Conservation (phyloP, 1,139 yeast genomes). For the Ogataea hybrid region DNA sequence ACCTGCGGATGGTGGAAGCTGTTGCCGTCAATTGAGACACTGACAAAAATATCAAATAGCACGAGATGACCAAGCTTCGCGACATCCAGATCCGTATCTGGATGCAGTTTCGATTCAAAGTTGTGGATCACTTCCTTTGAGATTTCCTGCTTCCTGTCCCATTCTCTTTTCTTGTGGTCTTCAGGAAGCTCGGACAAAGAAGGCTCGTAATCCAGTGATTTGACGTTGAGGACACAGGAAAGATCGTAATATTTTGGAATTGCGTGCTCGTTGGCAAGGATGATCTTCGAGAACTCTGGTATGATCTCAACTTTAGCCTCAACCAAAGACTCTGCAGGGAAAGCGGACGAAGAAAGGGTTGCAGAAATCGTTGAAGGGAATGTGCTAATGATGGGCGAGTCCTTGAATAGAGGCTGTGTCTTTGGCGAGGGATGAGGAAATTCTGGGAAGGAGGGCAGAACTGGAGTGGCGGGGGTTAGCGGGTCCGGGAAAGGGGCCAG, state of each 20-base stretch:
- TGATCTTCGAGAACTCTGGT: conserved; percentile 20
- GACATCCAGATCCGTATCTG: conserved; percentile 24
- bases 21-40: conserved; percentile 37
- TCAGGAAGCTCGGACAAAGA: conserved; percentile 17
- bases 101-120: conserved; percentile 15
- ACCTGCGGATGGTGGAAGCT: conserved; percentile 39
- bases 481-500: conserved; percentile 7
- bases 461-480: conserved; percentile 9
- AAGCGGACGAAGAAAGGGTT: conserved; percentile 3
- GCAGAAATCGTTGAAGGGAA: conserved; percentile 7
- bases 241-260: conserved; percentile 19
- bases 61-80: conserved; percentile 34
- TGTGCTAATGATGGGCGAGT: conserved; percentile 13
- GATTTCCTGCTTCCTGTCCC: conserved; percentile 22
- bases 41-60: conserved; percentile 44
- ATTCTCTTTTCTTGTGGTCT: conserved; percentile 17
- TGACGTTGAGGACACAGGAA: conserved; percentile 24
- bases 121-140: conserved; percentile 21
- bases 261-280: conserved; percentile 11
- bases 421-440: conserved; percentile 12
- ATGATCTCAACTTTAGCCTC: conserved; percentile 17
- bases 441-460: conserved; percentile 5
- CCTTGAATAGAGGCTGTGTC: conserved; percentile 10
- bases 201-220: conserved; percentile 28
- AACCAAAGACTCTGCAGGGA: conserved; percentile 9